Percentiles rank a stretch among this genome's conserved stretches.
Conservation (phyloP, 805 yeast species). For the Saccharomyces mikatae region DNA sequence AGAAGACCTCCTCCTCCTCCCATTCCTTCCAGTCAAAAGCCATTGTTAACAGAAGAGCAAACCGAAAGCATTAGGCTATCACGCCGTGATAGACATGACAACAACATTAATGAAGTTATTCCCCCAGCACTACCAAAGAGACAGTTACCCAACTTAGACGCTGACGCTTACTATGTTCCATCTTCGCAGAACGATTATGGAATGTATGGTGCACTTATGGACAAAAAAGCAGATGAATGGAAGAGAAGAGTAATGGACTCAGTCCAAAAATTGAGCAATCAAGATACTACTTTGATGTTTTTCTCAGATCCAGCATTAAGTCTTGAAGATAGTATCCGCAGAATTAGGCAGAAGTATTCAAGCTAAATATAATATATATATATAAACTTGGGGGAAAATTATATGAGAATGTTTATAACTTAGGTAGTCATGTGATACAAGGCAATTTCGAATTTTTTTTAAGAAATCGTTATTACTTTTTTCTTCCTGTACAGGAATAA, state of each 20-base stretch:
- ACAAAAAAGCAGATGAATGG: constrained; percentile 51
- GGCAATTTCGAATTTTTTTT: not conserved
- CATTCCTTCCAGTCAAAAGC: constrained; percentile 17
- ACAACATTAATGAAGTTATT: constrained; percentile 7
- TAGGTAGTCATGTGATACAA: not conserved
- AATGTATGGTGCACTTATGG: constrained; percentile 26
- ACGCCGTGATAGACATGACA: constrained; percentile 10
- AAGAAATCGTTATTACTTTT: too few species aligned
- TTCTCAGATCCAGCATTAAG: constrained; percentile 24
- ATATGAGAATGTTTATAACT: not conserved
- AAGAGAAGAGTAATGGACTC: constrained; percentile 41
- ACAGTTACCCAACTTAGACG: constrained; percentile 8
- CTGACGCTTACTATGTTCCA: constrained; percentile 15
- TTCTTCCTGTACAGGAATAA: too few species aligned
- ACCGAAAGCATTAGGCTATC: constrained; percentile 7
- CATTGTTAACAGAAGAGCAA: constrained; percentile 13
- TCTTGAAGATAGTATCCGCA: constrained; percentile 16
- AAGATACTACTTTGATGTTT: constrained; percentile 21
- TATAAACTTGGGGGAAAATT: not conserved
- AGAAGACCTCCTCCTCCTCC: constrained; percentile 11
- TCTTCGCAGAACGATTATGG: constrained; percentile 26
- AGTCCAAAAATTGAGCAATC: constrained; percentile 15
- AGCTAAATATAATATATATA: not conserved
- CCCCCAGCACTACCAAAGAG: constrained; percentile 30
- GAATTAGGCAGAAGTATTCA: constrained; percentile 1